Base-by-base conservation (phyloP, 1,284 basidiomycete species). In the Boletus albobrunnescens region DNA sequence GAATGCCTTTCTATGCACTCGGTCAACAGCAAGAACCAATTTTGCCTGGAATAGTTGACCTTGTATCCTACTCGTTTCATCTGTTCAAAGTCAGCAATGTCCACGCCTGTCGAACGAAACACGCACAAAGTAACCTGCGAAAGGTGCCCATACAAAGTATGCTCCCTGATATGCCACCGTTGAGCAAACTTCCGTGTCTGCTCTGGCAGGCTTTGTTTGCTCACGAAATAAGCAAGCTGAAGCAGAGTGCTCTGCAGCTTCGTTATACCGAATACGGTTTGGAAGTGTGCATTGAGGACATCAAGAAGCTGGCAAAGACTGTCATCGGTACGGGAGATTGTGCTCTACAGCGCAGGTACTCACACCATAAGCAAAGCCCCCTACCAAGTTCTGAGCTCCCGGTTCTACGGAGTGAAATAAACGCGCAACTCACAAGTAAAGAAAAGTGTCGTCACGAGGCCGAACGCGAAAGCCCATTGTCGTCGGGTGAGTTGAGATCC, bases 241-340 rank as follows among this genome's bases (percentile, higher is more conserved):
- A 94, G 76, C 50, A 90, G 78, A 2, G 91, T 91, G 37, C 87
- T 91, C 64, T 91, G 81, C 16, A 87, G 77, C 58, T 85, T 87
- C 36, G 77, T 76, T 63, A 90, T 86, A 2, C 73, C 72, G 55
- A 90, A 84, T 9, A 87, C 78, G 11, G 61, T 65, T 69, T 88
- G 88, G 67, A 91, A 90, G 62, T 90, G 86, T 45, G 86, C 80
- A 69, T 90, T 90, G 47, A 92, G 74, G 27, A 91, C 89, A 67
- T 93, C 91, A 54, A 93, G 83, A 43, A 92, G 78, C 74, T 87
- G 62, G 68, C 17, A 7, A 40, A 27, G 27, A 36, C 3, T 10
- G 23, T 22, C 4, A 16, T 56, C 20, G 30, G 19, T 10, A 31
- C 36, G n/a, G 8, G 48, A 23, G 27, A 17, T 28, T 5, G 26